Percentiles rank a stretch among this genome's conserved stretches.
phyloP scores from a whole-genome alignment of 352 stramenopile species.

The Phytopythium kandeliae region DNA sequence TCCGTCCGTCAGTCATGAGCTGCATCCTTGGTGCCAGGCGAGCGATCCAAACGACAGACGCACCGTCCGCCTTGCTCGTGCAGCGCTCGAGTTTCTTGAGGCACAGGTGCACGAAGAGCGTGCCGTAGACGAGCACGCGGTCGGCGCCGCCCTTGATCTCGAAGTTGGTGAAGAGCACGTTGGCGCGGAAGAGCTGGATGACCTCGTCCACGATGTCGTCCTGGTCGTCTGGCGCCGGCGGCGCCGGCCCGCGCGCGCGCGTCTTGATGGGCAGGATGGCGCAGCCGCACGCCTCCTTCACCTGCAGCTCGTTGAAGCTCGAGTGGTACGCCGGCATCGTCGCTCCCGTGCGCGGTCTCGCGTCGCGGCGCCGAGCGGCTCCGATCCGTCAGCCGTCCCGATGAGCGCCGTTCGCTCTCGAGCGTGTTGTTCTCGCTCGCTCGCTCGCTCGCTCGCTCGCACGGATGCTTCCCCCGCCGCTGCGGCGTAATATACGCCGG shows the following conservation, averaged over 20 bases:
- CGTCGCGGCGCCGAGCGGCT: neutral
- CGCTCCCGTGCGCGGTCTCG: no score
- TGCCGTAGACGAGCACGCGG: slow-evolving; percentile 93
- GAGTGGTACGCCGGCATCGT: slow-evolving; percentile 92
- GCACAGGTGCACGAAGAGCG: slow-evolving; percentile 89
- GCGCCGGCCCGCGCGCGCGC: slow-evolving; percentile 78
- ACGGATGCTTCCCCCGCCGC: no score
- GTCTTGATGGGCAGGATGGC: slow-evolving; percentile 90
- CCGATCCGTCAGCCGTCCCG: no score
- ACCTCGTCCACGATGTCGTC: slow-evolving; percentile 94
- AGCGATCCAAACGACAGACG: no score
- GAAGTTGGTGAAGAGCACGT: slow-evolving; percentile 94
- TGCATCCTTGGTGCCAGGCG: no score
- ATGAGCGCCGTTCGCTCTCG: no score
- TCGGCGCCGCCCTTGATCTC: slow-evolving; percentile 90
- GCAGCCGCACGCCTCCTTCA: slow-evolving; percentile 81
- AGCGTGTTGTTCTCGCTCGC: no score
- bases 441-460: no score
- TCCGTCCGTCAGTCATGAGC: no score
- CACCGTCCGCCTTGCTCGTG: slow-evolving; percentile 68
- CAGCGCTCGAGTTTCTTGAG: slow-evolving; percentile 89
- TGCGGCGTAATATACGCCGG: no score
- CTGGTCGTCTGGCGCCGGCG: slow-evolving; percentile 59
- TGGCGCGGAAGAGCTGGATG: slow-evolving; percentile 90
- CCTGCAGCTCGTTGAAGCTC: slow-evolving; percentile 67